Conservation (phyloP, 228 moss, liverwort and hornwort species). For the Sphagnum magellanicum region DNA sequence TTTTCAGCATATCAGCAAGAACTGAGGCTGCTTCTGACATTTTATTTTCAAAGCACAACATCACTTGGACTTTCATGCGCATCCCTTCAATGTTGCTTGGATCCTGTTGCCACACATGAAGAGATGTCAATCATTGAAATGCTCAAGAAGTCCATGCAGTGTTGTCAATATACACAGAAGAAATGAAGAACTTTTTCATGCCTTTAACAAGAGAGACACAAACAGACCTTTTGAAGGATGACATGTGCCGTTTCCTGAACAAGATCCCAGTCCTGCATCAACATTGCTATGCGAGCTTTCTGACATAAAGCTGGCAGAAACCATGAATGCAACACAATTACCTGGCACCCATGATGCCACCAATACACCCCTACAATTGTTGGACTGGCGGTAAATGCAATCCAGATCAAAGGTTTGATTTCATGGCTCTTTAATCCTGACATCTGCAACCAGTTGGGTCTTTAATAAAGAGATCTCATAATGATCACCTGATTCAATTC, state of each 20-base stretch:
- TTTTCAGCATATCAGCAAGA: constrained; percentile 37
- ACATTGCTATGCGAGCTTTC: constrained; percentile 65
- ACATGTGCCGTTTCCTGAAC: constrained; percentile 56
- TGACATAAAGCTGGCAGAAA: constrained; percentile 68
- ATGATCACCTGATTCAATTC: constrained; percentile 57
- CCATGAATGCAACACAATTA: constrained; percentile 64
- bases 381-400: background rate
- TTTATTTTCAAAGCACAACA: constrained; percentile 56
- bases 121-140: too few relatives aligned
- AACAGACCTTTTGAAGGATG: constrained; percentile 61
- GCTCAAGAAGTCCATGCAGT: background rate
- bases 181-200: background rate
- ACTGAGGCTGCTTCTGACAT: constrained; percentile 23
- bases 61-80: constrained; percentile 49
- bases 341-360: constrained; percentile 19
- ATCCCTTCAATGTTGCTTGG: constrained; percentile 65
- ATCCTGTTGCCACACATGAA: constrained; percentile 31
- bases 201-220: background rate
- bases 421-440: too few relatives aligned
- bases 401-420: too few relatives aligned
- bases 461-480: too few relatives aligned
- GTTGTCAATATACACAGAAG: background rate
- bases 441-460: too few relatives aligned
- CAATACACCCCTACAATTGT: background rate
- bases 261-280: constrained; percentile 59